Evolutionary conservation across 495 filamentous ascomycete genomes (phyloP).

Genomic region (Staphylotrichum longicolle): DNA sequence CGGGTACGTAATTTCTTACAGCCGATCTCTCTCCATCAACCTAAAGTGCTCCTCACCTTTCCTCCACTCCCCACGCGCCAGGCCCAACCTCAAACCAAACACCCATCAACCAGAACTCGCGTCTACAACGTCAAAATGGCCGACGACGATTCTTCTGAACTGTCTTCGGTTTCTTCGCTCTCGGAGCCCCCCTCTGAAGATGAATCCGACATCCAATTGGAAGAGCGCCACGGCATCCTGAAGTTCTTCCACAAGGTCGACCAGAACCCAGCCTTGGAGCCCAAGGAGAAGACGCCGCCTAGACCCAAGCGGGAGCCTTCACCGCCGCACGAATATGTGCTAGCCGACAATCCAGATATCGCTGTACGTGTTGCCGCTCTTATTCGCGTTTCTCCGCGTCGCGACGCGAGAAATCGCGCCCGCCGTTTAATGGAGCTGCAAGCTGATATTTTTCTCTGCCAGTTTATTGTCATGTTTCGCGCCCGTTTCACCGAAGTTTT

Average conservation of each 20-base stretch:
- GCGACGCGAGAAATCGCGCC: slow-evolving; percentile 45
- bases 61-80: slow-evolving; percentile 23
- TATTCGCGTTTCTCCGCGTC: slow-evolving; percentile 31
- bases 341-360: slow-evolving; percentile 85
- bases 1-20: slow-evolving; percentile 40
- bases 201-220: slow-evolving; percentile 49
- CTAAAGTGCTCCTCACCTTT: slow-evolving; percentile 25
- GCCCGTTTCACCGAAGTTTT: slow-evolving; percentile 88
- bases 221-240: slow-evolving; percentile 51
- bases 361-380: slow-evolving; percentile 61
- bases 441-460: slow-evolving; percentile 29
- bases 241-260: slow-evolving; percentile 57
- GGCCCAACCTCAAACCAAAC: slow-evolving; percentile 13
- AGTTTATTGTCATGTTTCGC: slow-evolving; percentile 99
- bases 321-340: slow-evolving; percentile 81
- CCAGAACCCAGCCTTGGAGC: slow-evolving; percentile 37
- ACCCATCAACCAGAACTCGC: slow-evolving; percentile 18
- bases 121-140: slow-evolving; percentile 39
- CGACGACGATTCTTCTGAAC: slow-evolving; percentile 54
- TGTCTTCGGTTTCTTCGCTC: slow-evolving; percentile 54
- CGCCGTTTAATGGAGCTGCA: slow-evolving; percentile 35
- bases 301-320: slow-evolving; percentile 74
- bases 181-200: slow-evolving; percentile 54
- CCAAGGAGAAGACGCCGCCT: slow-evolving; percentile 58
- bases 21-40: slow-evolving; percentile 32